A percentile compares a stretch with the other conserved stretches of the same genome.
These are phyloP conservation scores for Debaryomyces fabryi DNA, from an alignment of 1,139 yeast genomes.

Conservation along the genomic window DNA sequence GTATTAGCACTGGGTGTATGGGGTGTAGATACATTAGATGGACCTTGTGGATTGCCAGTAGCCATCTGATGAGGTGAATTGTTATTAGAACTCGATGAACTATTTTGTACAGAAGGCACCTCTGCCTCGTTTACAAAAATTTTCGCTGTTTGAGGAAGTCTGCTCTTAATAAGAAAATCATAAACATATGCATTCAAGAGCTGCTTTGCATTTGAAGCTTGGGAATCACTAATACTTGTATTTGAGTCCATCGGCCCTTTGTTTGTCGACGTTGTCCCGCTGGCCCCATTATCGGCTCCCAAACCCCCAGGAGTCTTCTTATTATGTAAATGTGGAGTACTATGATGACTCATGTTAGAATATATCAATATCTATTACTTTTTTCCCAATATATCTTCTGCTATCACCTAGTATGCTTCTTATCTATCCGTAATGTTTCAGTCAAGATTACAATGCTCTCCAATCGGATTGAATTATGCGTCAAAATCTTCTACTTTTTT, in stretches of 20 bases:
- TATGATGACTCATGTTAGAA: conserved; percentile 34
- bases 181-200: conserved; percentile 81
- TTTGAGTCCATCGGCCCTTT: conserved; percentile 16
- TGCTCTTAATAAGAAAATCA: conserved; percentile 79
- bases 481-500: not conserved
- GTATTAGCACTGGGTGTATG: conserved; percentile 19
- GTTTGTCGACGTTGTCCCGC: not conserved
- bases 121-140: conserved; percentile 77
- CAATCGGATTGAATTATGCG: not conserved
- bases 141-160: conserved; percentile 70
- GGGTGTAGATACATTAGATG: conserved; percentile 8
- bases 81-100: conserved; percentile 17
- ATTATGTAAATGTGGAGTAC: conserved; percentile 38
- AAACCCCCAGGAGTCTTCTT: conserved; percentile 32
- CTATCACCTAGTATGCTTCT: not conserved
- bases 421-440: not conserved
- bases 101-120: conserved; percentile 31
- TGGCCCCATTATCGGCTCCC: conserved; percentile 13
- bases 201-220: conserved; percentile 62
- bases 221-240: conserved; percentile 44
- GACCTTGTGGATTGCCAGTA: conserved; percentile 7
- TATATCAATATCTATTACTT: not conserved
- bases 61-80: conserved; percentile 23
- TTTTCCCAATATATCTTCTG: not conserved
- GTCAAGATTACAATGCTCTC: not conserved